phyloP scores from a whole-genome alignment of 2,329 filamentous ascomycete genomes.

The Chaetothyriales sp. region DNA sequence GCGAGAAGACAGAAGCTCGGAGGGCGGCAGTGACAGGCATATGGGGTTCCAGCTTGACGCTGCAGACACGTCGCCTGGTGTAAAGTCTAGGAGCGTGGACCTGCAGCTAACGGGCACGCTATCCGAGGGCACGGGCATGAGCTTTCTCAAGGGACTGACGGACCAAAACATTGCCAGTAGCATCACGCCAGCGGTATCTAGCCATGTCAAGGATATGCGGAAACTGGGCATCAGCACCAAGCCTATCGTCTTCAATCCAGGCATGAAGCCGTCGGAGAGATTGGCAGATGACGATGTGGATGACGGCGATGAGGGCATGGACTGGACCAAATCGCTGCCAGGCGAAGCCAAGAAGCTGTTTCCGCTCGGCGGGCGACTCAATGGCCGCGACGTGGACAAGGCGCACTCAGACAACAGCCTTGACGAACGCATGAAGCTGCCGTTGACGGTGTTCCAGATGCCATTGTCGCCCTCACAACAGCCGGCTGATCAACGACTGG shows the following conservation, averaged over 20 bases:
- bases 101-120: slow-evolving; percentile 12
- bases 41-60: not conserved
- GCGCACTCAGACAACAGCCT: not conserved
- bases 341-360: not conserved
- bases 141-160: slow-evolving; percentile 23
- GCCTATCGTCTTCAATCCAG: slow-evolving; percentile 22
- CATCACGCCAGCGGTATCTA: slow-evolving; percentile 24
- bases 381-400: not conserved
- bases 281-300: not conserved
- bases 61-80: not conserved
- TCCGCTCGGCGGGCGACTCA: not conserved
- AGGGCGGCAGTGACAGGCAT: slow-evolving; percentile 19
- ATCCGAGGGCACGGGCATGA: slow-evolving; percentile 21
- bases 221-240: slow-evolving; percentile 28
- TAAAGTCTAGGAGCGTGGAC: slow-evolving; percentile 2
- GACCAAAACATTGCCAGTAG: slow-evolving; percentile 25
- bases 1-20: slow-evolving; percentile 16
- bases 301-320: not conserved
- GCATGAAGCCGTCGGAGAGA: not conserved
- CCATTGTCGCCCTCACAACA: not conserved
- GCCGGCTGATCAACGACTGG: not conserved
- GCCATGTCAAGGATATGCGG: slow-evolving; percentile 22
- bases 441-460: not conserved
- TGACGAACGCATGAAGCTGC: not conserved
- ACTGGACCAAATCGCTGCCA: not conserved